phyloP scores from a whole-genome alignment of 2,329 filamentous ascomycete genomes.

The Proliferodiscus dingleyae region DNA sequence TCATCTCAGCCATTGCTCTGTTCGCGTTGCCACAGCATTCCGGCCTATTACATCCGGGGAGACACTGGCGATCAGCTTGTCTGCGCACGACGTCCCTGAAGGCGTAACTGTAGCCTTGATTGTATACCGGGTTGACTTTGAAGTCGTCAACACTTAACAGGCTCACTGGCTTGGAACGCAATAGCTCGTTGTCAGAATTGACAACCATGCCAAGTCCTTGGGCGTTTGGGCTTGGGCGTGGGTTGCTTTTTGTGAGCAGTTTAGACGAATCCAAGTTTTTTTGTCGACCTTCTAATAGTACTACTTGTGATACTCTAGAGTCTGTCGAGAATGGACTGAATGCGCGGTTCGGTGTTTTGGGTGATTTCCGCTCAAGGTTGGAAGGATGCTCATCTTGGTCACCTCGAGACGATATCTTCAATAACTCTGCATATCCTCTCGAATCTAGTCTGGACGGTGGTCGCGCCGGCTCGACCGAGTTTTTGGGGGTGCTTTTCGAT shows the following conservation, averaged over 20 bases:
- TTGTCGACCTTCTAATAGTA: neutral
- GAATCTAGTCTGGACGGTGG: constrained; percentile 8
- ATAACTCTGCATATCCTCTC: neutral
- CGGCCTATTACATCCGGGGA: constrained; percentile 56
- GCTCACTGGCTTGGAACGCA: constrained; percentile 37
- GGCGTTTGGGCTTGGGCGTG: neutral
- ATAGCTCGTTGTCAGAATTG: constrained; percentile 29
- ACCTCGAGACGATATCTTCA: neutral
- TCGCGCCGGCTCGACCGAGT: constrained; percentile 3
- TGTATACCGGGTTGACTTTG: constrained; percentile 57
- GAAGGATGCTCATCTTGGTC: neutral
- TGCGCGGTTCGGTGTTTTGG: neutral
- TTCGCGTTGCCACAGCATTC: constrained; percentile 45
- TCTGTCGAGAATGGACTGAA: neutral
- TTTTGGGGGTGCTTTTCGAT: neutral
- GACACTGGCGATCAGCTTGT: constrained; percentile 51
- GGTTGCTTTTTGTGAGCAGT: neutral
- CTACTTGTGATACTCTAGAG: neutral
- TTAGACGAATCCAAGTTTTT: neutral
- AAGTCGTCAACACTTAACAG: constrained; percentile 50
- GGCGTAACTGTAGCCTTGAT: constrained; percentile 54
- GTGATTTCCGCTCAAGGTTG: neutral
- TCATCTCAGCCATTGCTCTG: constrained; percentile 25
- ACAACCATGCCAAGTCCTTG: neutral
- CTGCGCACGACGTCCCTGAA: constrained; percentile 57